Conservation (phyloP, 2,329 filamentous ascomycete genomes). For the Aureobasidium musti region DNA sequence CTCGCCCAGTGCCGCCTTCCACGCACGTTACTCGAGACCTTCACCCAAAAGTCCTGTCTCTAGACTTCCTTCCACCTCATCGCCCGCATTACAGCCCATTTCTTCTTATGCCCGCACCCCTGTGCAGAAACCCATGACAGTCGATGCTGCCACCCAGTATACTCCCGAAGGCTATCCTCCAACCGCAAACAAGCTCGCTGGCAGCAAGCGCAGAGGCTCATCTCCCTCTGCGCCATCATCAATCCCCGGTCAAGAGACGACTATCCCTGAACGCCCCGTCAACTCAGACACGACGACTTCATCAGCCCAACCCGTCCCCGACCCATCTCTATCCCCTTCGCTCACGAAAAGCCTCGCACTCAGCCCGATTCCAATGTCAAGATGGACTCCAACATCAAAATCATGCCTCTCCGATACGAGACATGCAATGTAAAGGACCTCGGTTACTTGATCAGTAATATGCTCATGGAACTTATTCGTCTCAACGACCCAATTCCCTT, state of each 20-base stretch:
- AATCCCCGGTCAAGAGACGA: slow-evolving; percentile 32
- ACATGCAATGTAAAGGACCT: slow-evolving; percentile 80
- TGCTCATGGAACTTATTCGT: slow-evolving; percentile 92
- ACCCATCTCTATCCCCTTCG: slow-evolving; percentile 3
- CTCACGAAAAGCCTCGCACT: slow-evolving; percentile 22
- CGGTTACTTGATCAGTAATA: slow-evolving; percentile 86
- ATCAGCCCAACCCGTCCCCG: not conserved
- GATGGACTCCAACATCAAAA: slow-evolving; percentile 49
- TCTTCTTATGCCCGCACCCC: slow-evolving; percentile 26
- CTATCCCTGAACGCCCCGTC: slow-evolving; percentile 4
- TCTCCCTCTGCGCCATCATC: slow-evolving; percentile 39
- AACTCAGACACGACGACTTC: not conserved
- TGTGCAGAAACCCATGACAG: slow-evolving; percentile 34
- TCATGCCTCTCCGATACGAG: slow-evolving; percentile 76
- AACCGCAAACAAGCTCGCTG: slow-evolving; percentile 38
- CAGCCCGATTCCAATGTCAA: slow-evolving; percentile 46
- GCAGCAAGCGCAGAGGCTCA: slow-evolving; percentile 37
- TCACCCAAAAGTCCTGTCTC: slow-evolving; percentile 17
- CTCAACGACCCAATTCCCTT: slow-evolving; percentile 89
- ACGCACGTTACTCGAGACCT: slow-evolving; percentile 15
- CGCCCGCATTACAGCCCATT: slow-evolving; percentile 2
- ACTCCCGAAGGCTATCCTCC: slow-evolving; percentile 53
- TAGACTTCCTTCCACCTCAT: slow-evolving; percentile 18
- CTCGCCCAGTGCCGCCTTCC: slow-evolving; percentile 36
- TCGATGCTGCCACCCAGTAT: slow-evolving; percentile 58